phyloP scores from a whole-genome alignment of 768 basidiomycete species.

The Hebeloma cylindrosporum region DNA sequence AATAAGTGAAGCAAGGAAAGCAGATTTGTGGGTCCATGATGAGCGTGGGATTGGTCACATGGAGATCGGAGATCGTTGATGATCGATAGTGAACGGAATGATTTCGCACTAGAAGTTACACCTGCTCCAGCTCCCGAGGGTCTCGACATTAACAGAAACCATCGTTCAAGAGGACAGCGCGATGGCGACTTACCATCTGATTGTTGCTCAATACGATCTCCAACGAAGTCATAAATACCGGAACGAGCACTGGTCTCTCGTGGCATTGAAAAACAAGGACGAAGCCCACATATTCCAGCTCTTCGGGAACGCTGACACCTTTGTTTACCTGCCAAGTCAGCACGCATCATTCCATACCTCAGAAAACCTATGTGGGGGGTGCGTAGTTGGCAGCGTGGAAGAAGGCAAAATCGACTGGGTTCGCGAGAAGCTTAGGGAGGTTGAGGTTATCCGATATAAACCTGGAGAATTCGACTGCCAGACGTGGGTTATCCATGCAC shows the following conservation, averaged over 20 bases:
- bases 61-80: too few relatives aligned
- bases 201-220: conserved; percentile 28
- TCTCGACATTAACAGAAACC: too few relatives aligned
- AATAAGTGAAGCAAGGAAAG: too few relatives aligned
- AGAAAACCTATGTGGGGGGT: conserved; percentile 26
- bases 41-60: too few relatives aligned
- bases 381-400: conserved; percentile 24
- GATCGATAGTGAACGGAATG: too few relatives aligned
- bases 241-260: conserved; percentile 30
- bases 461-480: conserved; percentile 26
- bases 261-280: conserved; percentile 20
- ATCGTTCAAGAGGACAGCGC: too few relatives aligned
- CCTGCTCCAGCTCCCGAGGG: too few relatives aligned
- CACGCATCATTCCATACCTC: conserved; percentile 13
- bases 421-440: conserved; percentile 16
- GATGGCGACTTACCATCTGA: conserved; percentile 22
- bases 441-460: conserved; percentile 22
- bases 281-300: conserved; percentile 24
- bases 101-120: too few relatives aligned
- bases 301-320: conserved; percentile 26
- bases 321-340: conserved; percentile 17
- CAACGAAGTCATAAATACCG: conserved; percentile 25
- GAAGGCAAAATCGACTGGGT: conserved; percentile 22
- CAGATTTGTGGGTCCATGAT: too few relatives aligned
- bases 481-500: conserved; percentile 26